Percentiles rank a stretch among this genome's conserved stretches.
These are phyloP conservation scores for Nakazawaea wyomingensis DNA, from an alignment of 805 yeast genomes.

Conservation along the genomic window DNA sequence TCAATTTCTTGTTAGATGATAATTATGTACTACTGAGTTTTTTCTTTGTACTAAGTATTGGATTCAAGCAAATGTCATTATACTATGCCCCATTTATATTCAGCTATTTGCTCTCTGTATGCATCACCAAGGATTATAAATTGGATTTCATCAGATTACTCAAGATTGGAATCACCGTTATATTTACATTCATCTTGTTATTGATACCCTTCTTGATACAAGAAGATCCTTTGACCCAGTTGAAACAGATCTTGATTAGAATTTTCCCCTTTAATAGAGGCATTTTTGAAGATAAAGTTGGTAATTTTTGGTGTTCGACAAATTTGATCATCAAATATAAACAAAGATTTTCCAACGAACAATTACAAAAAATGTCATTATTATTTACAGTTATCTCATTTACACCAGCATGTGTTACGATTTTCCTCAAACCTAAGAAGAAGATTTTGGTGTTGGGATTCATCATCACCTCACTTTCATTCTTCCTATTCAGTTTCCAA, in stretches of 20 bases:
- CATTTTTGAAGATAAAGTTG: slow-evolving; percentile 94
- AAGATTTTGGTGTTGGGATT: slow-evolving; percentile 64
- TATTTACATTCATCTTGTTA: slow-evolving; percentile 43
- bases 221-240: slow-evolving; percentile 38
- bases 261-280: slow-evolving; percentile 94
- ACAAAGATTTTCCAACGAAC: slow-evolving; percentile 42
- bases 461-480: slow-evolving; percentile 79
- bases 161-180: slow-evolving; percentile 59
- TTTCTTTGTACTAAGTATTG: slow-evolving; percentile 70
- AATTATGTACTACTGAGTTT: slow-evolving; percentile 64
- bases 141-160: slow-evolving; percentile 55
- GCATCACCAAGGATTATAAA: slow-evolving; percentile 25
- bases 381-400: slow-evolving; percentile 47
- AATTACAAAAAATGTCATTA: slow-evolving; percentile 57
- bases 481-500: slow-evolving; percentile 87
- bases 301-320: slow-evolving; percentile 96
- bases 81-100: slow-evolving; percentile 90
- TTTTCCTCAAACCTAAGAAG: slow-evolving; percentile 47
- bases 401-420: slow-evolving; percentile 48
- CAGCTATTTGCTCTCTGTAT: slow-evolving; percentile 63
- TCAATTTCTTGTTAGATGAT: slow-evolving; percentile 60
- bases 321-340: slow-evolving; percentile 74
- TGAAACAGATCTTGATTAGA: slow-evolving; percentile 54
- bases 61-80: slow-evolving; percentile 93
- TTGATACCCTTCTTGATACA: slow-evolving; percentile 56